Evolutionary conservation across 345 rosid species (phyloP), one percentile per base, ranked within the genome.

Genomic region (Populus alba): DNA sequence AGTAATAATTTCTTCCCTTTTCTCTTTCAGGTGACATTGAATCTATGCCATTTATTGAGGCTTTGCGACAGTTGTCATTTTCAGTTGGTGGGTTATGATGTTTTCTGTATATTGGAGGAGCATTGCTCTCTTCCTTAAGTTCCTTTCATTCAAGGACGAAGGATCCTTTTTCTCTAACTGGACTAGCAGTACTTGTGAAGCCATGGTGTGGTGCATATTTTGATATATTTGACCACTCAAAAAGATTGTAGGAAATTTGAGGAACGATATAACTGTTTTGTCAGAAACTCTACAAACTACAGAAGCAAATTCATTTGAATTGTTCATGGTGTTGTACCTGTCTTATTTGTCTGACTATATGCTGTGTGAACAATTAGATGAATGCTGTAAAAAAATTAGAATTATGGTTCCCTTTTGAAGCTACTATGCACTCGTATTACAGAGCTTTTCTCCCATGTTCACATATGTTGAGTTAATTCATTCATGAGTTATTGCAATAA

Each of bases 21-120:
- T 38, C 38, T 37, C 35, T 16, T 66, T 29, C 29, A 82, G 85
- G 85, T 79, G 85, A 82, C 43, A 82, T 82, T 25, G 85, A 82
- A 76, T 82, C 85, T 7, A 82, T 82, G 85, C 85, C 85, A 13
- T 82, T 82, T 55, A 78, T 82, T 8, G 85, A 82, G 71, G 85
- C 85, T 78, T 31, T 82, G 70, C 75, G 85, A 20, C 85, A 82
- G 68, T 47, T 82, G 55, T 82, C 85, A 16, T 82, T 82, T 79
- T 78, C 71, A 53, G 85, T 82, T 78, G 85, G 85, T 82, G 75
- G 69, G 45, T 75, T 41, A 73, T 27, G 8, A 13, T 3, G 25
- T 29, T 47, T 51, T 15, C 23, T 57, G 49, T 37, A 37, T 37
- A 16, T 59, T 59, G 37, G 9, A 8, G 45, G 78, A 29, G 23